Conservation (phyloP, 2,329 filamentous ascomycete species). For the Torrubiellomyces zombiae region DNA sequence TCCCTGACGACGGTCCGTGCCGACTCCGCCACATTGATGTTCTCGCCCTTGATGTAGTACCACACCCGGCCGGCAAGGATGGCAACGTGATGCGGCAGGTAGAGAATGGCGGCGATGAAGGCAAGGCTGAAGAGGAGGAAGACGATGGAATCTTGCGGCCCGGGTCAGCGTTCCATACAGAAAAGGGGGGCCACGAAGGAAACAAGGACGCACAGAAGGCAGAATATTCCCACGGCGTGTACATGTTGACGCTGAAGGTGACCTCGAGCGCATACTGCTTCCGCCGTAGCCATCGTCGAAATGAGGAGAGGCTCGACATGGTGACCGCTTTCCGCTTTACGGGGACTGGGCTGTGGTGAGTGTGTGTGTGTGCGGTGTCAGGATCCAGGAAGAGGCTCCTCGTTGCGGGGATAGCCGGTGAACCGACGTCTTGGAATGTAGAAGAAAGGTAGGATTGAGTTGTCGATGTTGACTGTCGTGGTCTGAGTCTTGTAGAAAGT, state of each 20-base stretch:
- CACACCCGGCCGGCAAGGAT: slow-evolving; percentile 72
- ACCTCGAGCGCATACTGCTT: slow-evolving; percentile 99
- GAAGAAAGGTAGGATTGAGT: too few relatives aligned
- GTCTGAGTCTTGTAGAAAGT: too few relatives aligned
- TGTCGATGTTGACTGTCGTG: too few relatives aligned
- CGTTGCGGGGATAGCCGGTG: too few relatives aligned
- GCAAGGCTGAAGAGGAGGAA: slow-evolving; percentile 82
- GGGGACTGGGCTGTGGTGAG: too few relatives aligned
- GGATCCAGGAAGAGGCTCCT: too few relatives aligned
- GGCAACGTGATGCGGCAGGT: slow-evolving; percentile 80
- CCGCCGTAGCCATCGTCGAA: slow-evolving; percentile 75
- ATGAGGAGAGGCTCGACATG: slow-evolving; percentile 26
- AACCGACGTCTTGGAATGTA: too few relatives aligned
- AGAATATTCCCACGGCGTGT: slow-evolving; percentile 89
- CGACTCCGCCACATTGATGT: slow-evolving; percentile 28
- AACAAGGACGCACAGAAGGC: slow-evolving; percentile 68
- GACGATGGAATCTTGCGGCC: slow-evolving; percentile 64
- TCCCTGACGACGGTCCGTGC: slow-evolving; percentile 16
- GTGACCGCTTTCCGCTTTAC: too few relatives aligned
- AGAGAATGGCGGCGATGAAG: slow-evolving; percentile 72
- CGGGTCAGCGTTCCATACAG: slow-evolving; percentile 50
- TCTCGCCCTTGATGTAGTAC: slow-evolving; percentile 88
- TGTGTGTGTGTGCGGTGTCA: too few relatives aligned
- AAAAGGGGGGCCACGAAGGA: slow-evolving; percentile 62
- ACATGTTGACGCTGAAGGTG: slow-evolving; percentile 92